These are phyloP conservation scores for Verticillium nubilum DNA, from an alignment of 2,329 filamentous ascomycete species.

Conservation along the genomic window DNA sequence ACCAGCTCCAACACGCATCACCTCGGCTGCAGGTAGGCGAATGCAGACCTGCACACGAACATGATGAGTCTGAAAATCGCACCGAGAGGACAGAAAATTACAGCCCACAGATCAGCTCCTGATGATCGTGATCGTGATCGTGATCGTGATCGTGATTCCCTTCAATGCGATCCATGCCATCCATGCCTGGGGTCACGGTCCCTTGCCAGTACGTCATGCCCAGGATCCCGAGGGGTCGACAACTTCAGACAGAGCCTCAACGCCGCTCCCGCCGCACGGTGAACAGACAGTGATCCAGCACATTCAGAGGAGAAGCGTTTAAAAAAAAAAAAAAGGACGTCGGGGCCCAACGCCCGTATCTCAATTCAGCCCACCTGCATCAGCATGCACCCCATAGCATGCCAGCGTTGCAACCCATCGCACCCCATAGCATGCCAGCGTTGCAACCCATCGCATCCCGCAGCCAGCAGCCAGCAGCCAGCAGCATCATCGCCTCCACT, in stretches of 20 bases:
- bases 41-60: no score
- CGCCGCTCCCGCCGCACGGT: neutral
- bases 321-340: neutral
- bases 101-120: neutral
- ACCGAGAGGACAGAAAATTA: neutral
- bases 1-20: no score
- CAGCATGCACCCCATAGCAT: neutral
- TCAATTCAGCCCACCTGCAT: neutral
- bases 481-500: neutral
- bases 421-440: neutral
- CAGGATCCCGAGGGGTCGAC: neutral
- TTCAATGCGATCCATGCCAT: neutral
- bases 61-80: neutral
- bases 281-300: neutral
- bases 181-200: neutral
- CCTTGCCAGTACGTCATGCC: neutral
- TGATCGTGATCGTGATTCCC: neutral
- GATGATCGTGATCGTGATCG: neutral
- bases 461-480: neutral
- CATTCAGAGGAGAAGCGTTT: neutral
- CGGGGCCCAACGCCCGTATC: neutral
- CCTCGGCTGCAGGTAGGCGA: neutral
- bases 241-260: neutral
- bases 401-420: neutral
- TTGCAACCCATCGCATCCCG: neutral